Percentiles rank a stretch among this genome's conserved stretches.
Evolutionary conservation across 345 rosid genomes (phyloP).

Genomic region (Euphorbia peplus): DNA sequence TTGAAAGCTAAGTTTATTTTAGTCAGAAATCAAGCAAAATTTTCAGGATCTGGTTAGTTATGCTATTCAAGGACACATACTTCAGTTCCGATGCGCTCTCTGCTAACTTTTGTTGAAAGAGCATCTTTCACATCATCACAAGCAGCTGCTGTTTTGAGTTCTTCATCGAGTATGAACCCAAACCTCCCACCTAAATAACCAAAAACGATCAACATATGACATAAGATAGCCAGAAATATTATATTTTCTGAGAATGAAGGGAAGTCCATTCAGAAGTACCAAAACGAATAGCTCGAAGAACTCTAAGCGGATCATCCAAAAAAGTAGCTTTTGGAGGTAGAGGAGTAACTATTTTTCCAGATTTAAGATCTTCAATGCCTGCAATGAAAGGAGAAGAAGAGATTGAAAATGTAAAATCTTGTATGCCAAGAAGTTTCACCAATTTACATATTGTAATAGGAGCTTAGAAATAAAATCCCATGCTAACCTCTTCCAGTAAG

Average conservation of each 20-base stretch:
- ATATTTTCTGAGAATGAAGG: not conserved
- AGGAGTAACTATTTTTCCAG: constrained; percentile 86
- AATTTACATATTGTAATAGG: not conserved
- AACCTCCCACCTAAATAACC: constrained; percentile 78
- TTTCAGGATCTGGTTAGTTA: constrained; percentile 2
- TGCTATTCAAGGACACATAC: constrained; percentile 38
- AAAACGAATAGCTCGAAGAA: constrained; percentile 96
- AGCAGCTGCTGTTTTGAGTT: constrained; percentile 71
- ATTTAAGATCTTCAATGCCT: constrained; percentile 81
- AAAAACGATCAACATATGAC: constrained; percentile 19
- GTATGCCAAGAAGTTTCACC: constrained; percentile 5
- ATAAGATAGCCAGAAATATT: not conserved
- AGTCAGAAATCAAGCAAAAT: constrained; percentile 2
- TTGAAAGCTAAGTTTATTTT: constrained; percentile 3
- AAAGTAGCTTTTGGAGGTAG: constrained; percentile 80
- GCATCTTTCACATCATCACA: constrained; percentile 72
- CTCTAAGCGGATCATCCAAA: constrained; percentile 92
- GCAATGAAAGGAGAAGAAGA: constrained; percentile 16
- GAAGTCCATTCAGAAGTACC: constrained; percentile 40
- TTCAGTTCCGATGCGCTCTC: constrained; percentile 90
- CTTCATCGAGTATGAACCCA: constrained; percentile 64
- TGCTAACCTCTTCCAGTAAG: constrained; percentile 76
- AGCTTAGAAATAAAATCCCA: constrained; percentile 6
- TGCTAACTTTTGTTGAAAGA: constrained; percentile 82
- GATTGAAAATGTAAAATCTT: not conserved